These are phyloP conservation scores for Phoma herbarum DNA, from an alignment of 2,329 filamentous ascomycete genomes.

Conservation along the genomic window DNA sequence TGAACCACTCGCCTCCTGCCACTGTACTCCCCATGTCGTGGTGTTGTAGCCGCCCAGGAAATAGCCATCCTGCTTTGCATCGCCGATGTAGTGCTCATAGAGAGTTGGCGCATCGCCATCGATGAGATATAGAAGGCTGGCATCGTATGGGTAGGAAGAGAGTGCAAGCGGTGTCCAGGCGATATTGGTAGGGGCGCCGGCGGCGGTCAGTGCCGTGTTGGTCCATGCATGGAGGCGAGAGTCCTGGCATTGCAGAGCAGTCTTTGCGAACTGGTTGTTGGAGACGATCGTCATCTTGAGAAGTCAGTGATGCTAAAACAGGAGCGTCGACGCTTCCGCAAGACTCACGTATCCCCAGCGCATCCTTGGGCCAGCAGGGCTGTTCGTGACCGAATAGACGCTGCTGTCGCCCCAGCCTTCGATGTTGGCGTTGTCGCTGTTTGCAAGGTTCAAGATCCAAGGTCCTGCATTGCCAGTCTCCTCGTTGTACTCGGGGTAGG, in stretches of 20 bases:
- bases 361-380: neutral
- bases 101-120: conserved; percentile 18
- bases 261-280: conserved; percentile 28
- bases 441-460: conserved; percentile 22
- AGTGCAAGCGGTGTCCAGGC: conserved; percentile 28
- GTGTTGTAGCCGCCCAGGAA: neutral
- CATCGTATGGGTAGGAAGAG: conserved; percentile 27
- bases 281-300: conserved; percentile 30
- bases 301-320: neutral
- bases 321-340: neutral
- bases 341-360: neutral
- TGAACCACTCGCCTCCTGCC: conserved; percentile 13
- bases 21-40: conserved; percentile 26
- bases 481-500: conserved; percentile 30
- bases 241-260: conserved; percentile 25
- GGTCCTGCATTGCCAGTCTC: conserved; percentile 25
- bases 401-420: neutral
- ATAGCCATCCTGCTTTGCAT: conserved; percentile 30
- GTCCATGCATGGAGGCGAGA: conserved; percentile 21
- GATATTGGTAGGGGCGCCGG: conserved; percentile 20
- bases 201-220: conserved; percentile 19
- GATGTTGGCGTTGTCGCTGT: conserved; percentile 30
- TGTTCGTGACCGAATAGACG: neutral
- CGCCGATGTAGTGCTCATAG: conserved; percentile 27
- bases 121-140: conserved; percentile 28